A percentile compares a stretch with the other conserved stretches of the same genome.
phyloP scores from a whole-genome alignment of 176 grass and related monocot genomes.

The Zea luxurians region DNA sequence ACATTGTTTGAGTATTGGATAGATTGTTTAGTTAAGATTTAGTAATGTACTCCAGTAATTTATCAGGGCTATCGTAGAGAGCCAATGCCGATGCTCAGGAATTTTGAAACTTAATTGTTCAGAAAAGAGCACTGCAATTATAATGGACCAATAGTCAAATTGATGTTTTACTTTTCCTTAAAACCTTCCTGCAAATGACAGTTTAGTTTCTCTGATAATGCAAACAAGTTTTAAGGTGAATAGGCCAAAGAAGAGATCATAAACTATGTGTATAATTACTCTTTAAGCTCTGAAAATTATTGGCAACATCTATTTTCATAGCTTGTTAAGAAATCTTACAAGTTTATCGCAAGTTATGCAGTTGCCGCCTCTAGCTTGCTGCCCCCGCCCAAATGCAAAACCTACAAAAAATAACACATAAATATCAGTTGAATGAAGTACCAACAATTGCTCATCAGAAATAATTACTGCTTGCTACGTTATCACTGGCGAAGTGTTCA shows the following conservation, averaged over 20 bases:
- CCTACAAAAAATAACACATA: conserved; percentile 28
- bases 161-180: not conserved
- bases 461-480: not conserved
- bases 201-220: not conserved
- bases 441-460: conserved; percentile 5
- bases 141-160: not conserved
- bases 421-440: conserved; percentile 8
- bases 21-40: conserved; percentile 19
- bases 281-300: not conserved
- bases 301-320: not conserved
- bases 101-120: not conserved
- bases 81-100: not conserved
- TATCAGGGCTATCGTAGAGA: not conserved
- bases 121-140: not conserved
- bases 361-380: conserved; percentile 60
- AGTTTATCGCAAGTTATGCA: conserved; percentile 59
- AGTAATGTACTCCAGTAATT: not conserved
- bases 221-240: not conserved
- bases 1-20: conserved; percentile 13
- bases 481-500: not conserved
- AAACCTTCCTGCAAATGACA: not conserved
- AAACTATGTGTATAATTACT: conserved; percentile 8
- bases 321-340: conserved; percentile 32
- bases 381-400: conserved; percentile 41
- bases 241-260: conserved; percentile 9